Evolutionary conservation across 2,329 filamentous ascomycete species (phyloP).

Genomic region (Dothideomycetes sp.): DNA sequence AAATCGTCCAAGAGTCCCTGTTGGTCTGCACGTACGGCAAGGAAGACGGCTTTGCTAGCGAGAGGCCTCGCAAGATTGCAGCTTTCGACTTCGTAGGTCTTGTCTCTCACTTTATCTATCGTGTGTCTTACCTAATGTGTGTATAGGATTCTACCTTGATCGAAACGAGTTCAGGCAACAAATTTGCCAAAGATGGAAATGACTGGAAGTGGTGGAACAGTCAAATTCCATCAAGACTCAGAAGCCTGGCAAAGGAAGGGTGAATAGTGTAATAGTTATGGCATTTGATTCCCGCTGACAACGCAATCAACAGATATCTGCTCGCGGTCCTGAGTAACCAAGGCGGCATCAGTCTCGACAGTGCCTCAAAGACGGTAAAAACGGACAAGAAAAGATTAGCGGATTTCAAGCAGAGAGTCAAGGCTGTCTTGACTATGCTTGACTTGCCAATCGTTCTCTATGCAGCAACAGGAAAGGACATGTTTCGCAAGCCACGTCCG

Average conservation of each 20-base stretch:
- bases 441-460: slow-evolving; percentile 73
- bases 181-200: slow-evolving; percentile 56
- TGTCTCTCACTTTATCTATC: background rate
- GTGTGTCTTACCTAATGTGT: background rate
- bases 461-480: slow-evolving; percentile 74
- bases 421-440: slow-evolving; percentile 58
- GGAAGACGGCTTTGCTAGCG: slow-evolving; percentile 13
- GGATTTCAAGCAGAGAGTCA: slow-evolving; percentile 77
- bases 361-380: slow-evolving; percentile 62
- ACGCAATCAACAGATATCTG: slow-evolving; percentile 47
- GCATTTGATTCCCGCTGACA: background rate
- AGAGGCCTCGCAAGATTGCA: slow-evolving; percentile 51
- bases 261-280: slow-evolving; percentile 26
- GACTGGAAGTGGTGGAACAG: slow-evolving; percentile 96
- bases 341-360: slow-evolving; percentile 66
- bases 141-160: slow-evolving; percentile 79
- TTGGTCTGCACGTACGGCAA: slow-evolving; percentile 42
- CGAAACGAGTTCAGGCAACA: slow-evolving; percentile 68
- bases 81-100: slow-evolving; percentile 57
- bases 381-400: slow-evolving; percentile 56
- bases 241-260: slow-evolving; percentile 61
- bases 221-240: slow-evolving; percentile 58
- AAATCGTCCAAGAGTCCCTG: slow-evolving; percentile 56
- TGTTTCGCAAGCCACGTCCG: slow-evolving; percentile 73
- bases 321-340: slow-evolving; percentile 85